Base-by-base conservation (phyloP, 306 rosid species). In the Gynostemma pentaphyllum region DNA sequence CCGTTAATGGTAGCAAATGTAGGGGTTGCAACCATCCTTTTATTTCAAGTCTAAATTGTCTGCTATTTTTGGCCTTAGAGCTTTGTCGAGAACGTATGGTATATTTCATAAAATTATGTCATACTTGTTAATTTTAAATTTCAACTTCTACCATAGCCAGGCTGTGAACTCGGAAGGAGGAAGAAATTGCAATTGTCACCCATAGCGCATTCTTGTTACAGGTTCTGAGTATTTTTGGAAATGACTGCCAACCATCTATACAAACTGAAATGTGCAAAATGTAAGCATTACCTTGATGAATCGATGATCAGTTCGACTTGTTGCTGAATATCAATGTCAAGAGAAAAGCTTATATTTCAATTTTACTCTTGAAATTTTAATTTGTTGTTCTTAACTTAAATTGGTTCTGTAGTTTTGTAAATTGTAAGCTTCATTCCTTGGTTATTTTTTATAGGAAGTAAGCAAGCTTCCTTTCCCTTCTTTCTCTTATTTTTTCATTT, bases 101-200 rank as follows among this genome's bases (percentile, higher is more conserved):
- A 82, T 57, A 84, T 65, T 28, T 57, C 24, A 10, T 36, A 10
- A 3, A 36, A 18, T 57, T 9, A 18, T 18, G n/a, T 36, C 62
- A 9, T 21, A 57, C 9, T 19, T 3, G 21, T 6, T 15, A 49
- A 12, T 15, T 32, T 32, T 29, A 57, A 39, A 3, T 57, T 57
- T 21, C 19, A n/a, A 11, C 19, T 56, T 34, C 45, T 14, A 9
- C 32, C 34, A 5, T 41, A 7, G 24, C 37, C 82, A 92, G 99
- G 99, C 64, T 92, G 77, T 92, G 96, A 96, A 86, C 95, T 3
- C 88, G 96, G 19, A 72, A 92, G 78, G 96, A 92, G 79, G 81
- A 84, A 55, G 89, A 92, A 77, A 92, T 92, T 64, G 98, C 95
- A 48, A 78, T 92, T 68, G 85, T 86, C 61, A 54, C 72, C 65